A percentile compares a stretch with the other conserved stretches of the same genome.
Conservation (phyloP, 129 eudicot species). For the Saposhnikovia divaricata region DNA sequence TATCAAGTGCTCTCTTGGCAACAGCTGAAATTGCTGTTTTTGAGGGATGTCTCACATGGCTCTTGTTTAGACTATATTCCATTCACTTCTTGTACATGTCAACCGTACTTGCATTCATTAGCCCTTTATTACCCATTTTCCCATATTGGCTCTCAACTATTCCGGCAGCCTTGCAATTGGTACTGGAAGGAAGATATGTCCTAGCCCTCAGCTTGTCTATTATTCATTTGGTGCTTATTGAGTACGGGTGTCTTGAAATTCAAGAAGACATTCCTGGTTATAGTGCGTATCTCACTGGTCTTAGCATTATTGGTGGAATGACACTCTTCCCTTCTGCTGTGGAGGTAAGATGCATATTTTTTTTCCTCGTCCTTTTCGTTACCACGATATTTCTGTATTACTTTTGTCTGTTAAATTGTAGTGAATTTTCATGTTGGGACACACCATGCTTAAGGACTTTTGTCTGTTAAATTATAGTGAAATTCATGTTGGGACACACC, state of each 20-base stretch:
- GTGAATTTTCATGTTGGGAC: background rate
- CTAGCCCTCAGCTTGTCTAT: slow-evolving; percentile 49
- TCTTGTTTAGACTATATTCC: slow-evolving; percentile 64
- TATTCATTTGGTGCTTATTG: slow-evolving; percentile 76
- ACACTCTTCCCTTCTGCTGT: slow-evolving; percentile 83
- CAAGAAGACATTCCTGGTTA: slow-evolving; percentile 80
- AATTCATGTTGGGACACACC: background rate
- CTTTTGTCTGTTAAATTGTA: background rate
- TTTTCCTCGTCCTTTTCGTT: background rate
- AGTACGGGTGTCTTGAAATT: slow-evolving; percentile 71
- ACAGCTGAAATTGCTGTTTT: slow-evolving; percentile 81
- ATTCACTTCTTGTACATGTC: slow-evolving; percentile 89
- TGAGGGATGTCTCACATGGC: slow-evolving; percentile 98
- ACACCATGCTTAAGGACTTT: background rate
- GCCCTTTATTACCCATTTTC: slow-evolving; percentile 78
- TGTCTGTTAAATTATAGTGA: background rate
- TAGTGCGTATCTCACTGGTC: slow-evolving; percentile 82
- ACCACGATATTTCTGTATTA: background rate
- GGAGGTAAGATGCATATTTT: slow-evolving; percentile 48
- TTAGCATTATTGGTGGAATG: slow-evolving; percentile 94
- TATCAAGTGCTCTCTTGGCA: slow-evolving; percentile 76
- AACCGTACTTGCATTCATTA: slow-evolving; percentile 66
- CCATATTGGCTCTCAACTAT: slow-evolving; percentile 69
- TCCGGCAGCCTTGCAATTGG: slow-evolving; percentile 75
- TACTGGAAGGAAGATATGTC: slow-evolving; percentile 71